phyloP scores from a whole-genome alignment of 495 filamentous ascomycete species.

The Oidiodendron maius region DNA sequence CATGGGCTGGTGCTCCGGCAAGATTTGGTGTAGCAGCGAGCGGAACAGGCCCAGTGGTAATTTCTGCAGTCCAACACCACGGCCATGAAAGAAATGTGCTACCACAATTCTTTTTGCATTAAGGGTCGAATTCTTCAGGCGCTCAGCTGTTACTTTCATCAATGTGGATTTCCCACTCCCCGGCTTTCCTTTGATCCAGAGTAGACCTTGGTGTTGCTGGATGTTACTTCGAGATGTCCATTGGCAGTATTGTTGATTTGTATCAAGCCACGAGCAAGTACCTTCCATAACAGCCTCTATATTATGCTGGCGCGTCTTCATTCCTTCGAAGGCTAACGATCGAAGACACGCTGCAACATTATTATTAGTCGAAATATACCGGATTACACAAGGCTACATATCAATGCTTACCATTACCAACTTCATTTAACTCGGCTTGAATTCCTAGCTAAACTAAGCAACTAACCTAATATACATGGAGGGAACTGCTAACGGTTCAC shows the following conservation, averaged over 20 bases:
- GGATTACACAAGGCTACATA: no score
- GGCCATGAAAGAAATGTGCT: slow-evolving; percentile 32
- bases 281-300: slow-evolving; percentile 9
- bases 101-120: slow-evolving; percentile 12
- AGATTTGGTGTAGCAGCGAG: slow-evolving; percentile 29
- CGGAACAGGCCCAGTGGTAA: slow-evolving; percentile 27
- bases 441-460: no score
- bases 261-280: slow-evolving; percentile 31
- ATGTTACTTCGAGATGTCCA: slow-evolving; percentile 30
- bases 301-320: slow-evolving; percentile 18
- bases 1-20: slow-evolving; percentile 15
- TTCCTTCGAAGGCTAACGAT: slow-evolving; percentile 18
- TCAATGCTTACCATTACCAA: no score
- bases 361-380: no score
- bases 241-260: slow-evolving; percentile 19
- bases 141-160: slow-evolving; percentile 10
- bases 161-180: slow-evolving; percentile 41
- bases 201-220: slow-evolving; percentile 27
- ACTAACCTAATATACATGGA: no score
- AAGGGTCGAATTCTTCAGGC: not conserved
- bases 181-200: slow-evolving; percentile 23
- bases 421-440: no score
- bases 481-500: no score
- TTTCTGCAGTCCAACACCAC: slow-evolving; percentile 25
- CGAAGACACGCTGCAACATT: slow-evolving; percentile 14